phyloP scores from a whole-genome alignment of 805 yeast species.

The Saccharomycopsis fermentans region DNA sequence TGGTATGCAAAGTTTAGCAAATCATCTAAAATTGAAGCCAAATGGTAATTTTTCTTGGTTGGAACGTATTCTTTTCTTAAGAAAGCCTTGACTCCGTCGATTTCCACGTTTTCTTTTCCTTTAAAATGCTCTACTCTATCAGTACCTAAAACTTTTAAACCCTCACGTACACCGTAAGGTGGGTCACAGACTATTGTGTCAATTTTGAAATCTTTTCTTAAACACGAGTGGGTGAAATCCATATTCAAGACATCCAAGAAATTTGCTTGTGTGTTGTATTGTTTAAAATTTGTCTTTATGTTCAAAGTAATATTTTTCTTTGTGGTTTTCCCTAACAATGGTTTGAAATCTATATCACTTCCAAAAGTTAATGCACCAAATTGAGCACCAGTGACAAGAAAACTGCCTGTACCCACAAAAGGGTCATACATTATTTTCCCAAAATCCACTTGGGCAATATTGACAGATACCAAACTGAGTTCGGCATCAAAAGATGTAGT shows the following conservation, averaged over 20 bases:
- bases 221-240: conserved; percentile 91
- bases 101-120: conserved; percentile 65
- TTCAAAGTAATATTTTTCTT: conserved; percentile 27
- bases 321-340: conserved; percentile 47
- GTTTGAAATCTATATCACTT: conserved; percentile 82
- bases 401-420: conserved; percentile 94
- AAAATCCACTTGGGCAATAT: conserved; percentile 62
- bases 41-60: conserved; percentile 82
- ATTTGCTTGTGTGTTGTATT: conserved; percentile 48
- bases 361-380: conserved; percentile 78
- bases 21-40: conserved; percentile 70
- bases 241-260: conserved; percentile 74
- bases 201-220: conserved; percentile 49
- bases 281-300: conserved; percentile 59
- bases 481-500: conserved; percentile 97
- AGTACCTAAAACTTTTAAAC: conserved; percentile 83
- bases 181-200: conserved; percentile 93
- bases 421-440: conserved; percentile 81
- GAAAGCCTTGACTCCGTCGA: conserved; percentile 71
- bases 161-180: conserved; percentile 95
- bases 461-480: conserved; percentile 75
- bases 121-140: conserved; percentile 48
- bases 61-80: conserved; percentile 77
- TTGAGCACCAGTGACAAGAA: conserved; percentile 76
- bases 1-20: conserved; percentile 61